These are phyloP conservation scores for Dimocarpus longan DNA, from an alignment of 345 rosid species.

Conservation along the genomic window DNA sequence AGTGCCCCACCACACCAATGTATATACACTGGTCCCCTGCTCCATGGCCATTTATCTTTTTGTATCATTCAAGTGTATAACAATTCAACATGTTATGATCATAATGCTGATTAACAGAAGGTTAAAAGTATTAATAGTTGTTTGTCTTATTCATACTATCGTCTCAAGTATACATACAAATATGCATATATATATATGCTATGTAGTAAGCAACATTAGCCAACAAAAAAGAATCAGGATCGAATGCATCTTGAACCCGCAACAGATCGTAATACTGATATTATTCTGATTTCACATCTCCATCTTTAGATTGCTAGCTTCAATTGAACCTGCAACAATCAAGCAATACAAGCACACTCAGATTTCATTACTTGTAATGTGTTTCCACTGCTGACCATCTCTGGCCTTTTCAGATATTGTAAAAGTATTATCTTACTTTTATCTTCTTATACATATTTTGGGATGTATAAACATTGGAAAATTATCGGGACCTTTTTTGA, in stretches of 20 bases:
- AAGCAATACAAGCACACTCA: not conserved
- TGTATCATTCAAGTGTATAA: not conserved
- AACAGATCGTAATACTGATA: conserved; percentile 18
- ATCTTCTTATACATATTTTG: no score
- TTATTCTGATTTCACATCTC: conserved; percentile 47
- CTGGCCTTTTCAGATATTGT: no score
- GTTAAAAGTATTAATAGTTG: conserved; percentile 22
- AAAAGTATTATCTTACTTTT: no score
- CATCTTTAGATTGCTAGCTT: conserved; percentile 54
- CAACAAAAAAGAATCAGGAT: conserved; percentile 33
- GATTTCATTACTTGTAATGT: conserved; percentile 7
- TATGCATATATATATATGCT: not conserved
- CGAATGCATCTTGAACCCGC: conserved; percentile 23
- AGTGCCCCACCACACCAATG: no score
- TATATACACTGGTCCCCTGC: conserved; percentile 22
- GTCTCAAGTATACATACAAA: conserved; percentile 41
- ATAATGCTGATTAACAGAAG: conserved; percentile 9
- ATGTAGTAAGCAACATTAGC: not conserved
- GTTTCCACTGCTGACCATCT: not conserved
- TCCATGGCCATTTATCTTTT: conserved; percentile 15
- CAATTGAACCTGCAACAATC: conserved; percentile 53
- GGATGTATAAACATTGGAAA: no score
- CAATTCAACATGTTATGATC: conserved; percentile 14
- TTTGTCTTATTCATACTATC: conserved; percentile 40
- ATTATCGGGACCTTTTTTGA: not conserved